A percentile compares a stretch with the other conserved stretches of the same genome.
These are phyloP conservation scores for Calophaca sinica DNA, from an alignment of 306 rosid genomes.

Conservation along the genomic window DNA sequence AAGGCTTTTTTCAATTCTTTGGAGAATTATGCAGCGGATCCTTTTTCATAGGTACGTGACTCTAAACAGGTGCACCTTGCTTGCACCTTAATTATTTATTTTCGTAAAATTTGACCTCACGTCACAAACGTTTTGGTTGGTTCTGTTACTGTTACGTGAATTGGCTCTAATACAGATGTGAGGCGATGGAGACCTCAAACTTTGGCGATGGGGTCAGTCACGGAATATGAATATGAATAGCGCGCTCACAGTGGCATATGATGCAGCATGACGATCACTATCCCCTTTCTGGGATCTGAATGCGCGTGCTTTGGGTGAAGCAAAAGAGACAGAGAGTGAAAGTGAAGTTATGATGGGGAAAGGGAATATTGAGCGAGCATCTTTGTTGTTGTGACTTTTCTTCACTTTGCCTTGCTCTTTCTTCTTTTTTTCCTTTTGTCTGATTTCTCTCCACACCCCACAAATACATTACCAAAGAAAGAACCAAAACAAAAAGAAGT, in stretches of 20 bases:
- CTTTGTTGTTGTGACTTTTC: constrained; percentile 45
- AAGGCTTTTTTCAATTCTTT: too few species aligned
- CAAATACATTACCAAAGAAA: neutral
- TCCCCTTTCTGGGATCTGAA: constrained; percentile 40
- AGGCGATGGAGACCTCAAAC: too few species aligned
- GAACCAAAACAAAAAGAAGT: neutral
- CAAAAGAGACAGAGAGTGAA: neutral
- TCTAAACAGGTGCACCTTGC: too few species aligned
- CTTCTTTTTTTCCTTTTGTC: neutral
- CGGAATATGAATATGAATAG: neutral
- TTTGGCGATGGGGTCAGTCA: too few species aligned
- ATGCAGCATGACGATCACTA: neutral
- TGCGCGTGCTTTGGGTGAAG: constrained; percentile 51
- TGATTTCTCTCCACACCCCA: constrained; percentile 1
- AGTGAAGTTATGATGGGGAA: neutral
- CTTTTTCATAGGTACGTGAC: too few species aligned
- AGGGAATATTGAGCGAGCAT: constrained; percentile 30
- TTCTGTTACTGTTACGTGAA: too few species aligned
- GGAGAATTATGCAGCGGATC: too few species aligned
- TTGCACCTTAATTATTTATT: too few species aligned
- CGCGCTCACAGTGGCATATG: neutral
- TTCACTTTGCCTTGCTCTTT: constrained; percentile 38
- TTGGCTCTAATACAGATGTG: too few species aligned
- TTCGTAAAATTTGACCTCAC: too few species aligned
- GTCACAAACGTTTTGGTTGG: too few species aligned